A percentile compares a stretch with the other conserved stretches of the same genome.
These are phyloP conservation scores for Isabelozyma rhagii DNA, from an alignment of 805 yeast genomes.

Conservation along the genomic window DNA sequence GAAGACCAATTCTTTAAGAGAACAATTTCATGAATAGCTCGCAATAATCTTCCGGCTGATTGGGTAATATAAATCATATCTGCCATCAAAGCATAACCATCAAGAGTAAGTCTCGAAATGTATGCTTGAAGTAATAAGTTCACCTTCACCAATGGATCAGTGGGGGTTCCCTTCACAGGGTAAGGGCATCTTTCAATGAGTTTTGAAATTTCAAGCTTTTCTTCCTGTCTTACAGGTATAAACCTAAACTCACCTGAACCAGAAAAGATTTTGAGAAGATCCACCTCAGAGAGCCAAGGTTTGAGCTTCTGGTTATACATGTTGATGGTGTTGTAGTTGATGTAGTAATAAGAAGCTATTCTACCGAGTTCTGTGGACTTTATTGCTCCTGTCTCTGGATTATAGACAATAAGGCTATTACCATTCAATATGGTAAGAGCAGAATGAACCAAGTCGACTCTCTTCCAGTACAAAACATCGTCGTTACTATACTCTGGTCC, in stretches of 20 bases:
- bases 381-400: constrained; percentile 40
- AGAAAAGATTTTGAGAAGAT: constrained; percentile 73
- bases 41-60: constrained; percentile 82
- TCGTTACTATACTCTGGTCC: constrained; percentile 59
- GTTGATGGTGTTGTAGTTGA: constrained; percentile 69
- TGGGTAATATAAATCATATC: constrained; percentile 94
- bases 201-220: constrained; percentile 66
- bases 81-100: constrained; percentile 86
- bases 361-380: constrained; percentile 64
- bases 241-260: constrained; percentile 81
- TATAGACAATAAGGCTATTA: constrained; percentile 59
- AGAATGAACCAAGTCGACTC: constrained; percentile 72
- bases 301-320: constrained; percentile 60
- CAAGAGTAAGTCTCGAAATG: constrained; percentile 71
- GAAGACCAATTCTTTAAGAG: constrained; percentile 69
- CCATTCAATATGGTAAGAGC: constrained; percentile 61
- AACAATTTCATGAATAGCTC: constrained; percentile 83
- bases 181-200: constrained; percentile 76
- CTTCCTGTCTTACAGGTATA: constrained; percentile 85
- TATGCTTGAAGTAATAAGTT: constrained; percentile 81
- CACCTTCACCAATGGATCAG: constrained; percentile 73
- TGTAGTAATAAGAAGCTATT: constrained; percentile 84
- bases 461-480: constrained; percentile 42
- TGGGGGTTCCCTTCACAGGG: constrained; percentile 72
- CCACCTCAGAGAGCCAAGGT: constrained; percentile 67